A percentile compares a stretch with the other conserved stretches of the same genome.
Evolutionary conservation across 441 rosid genomes (phyloP).

Genomic region (Biscutella auriculata): DNA sequence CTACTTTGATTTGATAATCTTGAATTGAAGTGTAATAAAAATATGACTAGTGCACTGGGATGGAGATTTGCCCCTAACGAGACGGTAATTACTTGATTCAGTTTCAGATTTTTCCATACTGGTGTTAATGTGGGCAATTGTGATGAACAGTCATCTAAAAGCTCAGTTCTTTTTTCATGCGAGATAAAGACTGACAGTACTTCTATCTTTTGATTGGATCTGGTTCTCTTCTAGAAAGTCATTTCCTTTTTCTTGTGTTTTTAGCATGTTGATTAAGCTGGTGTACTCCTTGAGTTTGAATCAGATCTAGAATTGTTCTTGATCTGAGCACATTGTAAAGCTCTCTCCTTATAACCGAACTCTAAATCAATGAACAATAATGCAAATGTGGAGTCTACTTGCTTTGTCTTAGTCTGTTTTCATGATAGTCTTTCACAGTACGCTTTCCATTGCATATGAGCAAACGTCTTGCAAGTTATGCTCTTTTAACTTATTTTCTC

Average conservation of each 20-base stretch:
- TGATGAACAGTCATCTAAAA: too few species aligned
- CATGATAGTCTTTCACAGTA: background rate
- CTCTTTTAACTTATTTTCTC: background rate
- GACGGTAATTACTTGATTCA: slow-evolving; percentile 29
- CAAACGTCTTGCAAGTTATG: background rate
- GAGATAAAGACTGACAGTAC: background rate
- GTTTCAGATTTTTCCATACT: too few species aligned
- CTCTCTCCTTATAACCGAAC: background rate
- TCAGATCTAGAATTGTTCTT: background rate
- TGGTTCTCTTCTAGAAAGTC: background rate
- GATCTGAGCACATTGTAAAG: background rate
- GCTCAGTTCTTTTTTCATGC: background rate
- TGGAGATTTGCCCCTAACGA: slow-evolving; percentile 81
- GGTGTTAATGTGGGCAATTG: too few species aligned
- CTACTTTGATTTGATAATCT: slow-evolving; percentile 25
- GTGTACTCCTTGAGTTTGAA: background rate
- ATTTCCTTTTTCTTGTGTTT: background rate
- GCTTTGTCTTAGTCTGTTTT: background rate
- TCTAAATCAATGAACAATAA: background rate
- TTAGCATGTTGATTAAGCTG: background rate
- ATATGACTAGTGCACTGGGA: slow-evolving; percentile 71
- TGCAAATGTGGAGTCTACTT: too few species aligned
- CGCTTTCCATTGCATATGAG: background rate
- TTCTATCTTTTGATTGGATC: too few species aligned
- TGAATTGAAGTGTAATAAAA: slow-evolving; percentile 22